Evolutionary conservation across 257 asterid genomes (phyloP), one percentile per base, ranked within the genome.

Genomic region (Petunia secreta): DNA sequence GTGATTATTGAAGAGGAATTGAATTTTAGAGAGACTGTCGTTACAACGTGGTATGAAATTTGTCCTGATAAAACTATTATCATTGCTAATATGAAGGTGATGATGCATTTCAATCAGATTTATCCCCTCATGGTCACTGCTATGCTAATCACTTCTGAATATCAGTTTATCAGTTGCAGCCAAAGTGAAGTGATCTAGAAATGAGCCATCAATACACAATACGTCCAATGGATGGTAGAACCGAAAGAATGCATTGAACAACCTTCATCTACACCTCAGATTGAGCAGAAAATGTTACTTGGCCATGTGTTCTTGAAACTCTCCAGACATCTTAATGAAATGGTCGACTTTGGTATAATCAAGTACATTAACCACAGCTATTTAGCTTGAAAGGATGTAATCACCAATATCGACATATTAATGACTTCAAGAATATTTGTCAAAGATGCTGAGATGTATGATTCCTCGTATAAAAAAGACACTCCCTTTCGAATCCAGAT

Each of bases 201-300:
- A 91, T 94, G 97, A 94, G 92, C 87, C 98, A 94, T 2, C 92
- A 89, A 92, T 75, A 97, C 89, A 50, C 92, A 90, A 85, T 92
- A 94, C 66, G 89, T 91, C 1, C 39, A 90, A 75, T 92, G 98
- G 97, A 90, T 92, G 96, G 90, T 91, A 8, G 98, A 94, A 97
- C 97, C 89, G 89, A 83, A 75, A 54, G 58, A 11, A 14, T 2
- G 14, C 59, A 13, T 54, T 11, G 58, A 53, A 10, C 59, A 13
- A 54, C 59, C 60, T 13, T 39, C 2, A n/a, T 8, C 73, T 43
- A 8, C 36, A n/a, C 62, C 75, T 25, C 13, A 34, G 16, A 46
- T 46, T 36, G 57, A 54, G 52, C 5, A 67, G 34, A 57, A 62
- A 5, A 46, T 0, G 40, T 52, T 13, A 48, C 38, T 40, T 11